Percentiles rank a stretch among this genome's conserved stretches.
phyloP scores from a whole-genome alignment of 1,284 basidiomycete species.

The Rhodotorula mucilaginosa region DNA sequence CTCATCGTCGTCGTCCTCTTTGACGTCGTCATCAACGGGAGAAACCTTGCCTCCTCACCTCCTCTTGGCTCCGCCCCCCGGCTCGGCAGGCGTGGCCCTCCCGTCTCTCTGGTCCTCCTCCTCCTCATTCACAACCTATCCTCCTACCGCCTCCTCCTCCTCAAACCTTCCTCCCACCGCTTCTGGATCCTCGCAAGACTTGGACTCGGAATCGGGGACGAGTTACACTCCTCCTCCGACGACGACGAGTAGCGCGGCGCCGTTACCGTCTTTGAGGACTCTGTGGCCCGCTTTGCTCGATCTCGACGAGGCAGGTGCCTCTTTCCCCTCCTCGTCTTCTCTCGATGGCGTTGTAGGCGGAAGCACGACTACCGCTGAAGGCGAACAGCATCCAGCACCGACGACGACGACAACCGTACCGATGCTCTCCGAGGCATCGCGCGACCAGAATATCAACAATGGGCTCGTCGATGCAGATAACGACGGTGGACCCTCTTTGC shows the following conservation, averaged over 20 bases:
- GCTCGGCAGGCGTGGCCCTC: neutral
- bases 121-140: neutral
- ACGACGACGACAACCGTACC: no score
- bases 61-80: neutral
- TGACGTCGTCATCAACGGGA: neutral
- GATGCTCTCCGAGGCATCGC: no score
- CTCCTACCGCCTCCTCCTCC: neutral
- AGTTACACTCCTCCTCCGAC: no score
- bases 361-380: no score
- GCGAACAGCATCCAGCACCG: no score
- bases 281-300: slow-evolving; percentile 24
- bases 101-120: neutral
- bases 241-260: no score
- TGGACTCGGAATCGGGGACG: no score
- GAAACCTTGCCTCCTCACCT: no score
- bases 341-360: neutral
- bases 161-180: neutral
- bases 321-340: neutral
- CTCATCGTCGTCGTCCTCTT: no score
- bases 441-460: no score
- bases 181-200: no score
- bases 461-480: neutral
- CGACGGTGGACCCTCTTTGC: neutral
- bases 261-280: slow-evolving; percentile 12
- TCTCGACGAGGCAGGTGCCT: neutral